These are phyloP conservation scores for Fraxinus americana DNA, from an alignment of 257 asterid genomes.

Conservation along the genomic window DNA sequence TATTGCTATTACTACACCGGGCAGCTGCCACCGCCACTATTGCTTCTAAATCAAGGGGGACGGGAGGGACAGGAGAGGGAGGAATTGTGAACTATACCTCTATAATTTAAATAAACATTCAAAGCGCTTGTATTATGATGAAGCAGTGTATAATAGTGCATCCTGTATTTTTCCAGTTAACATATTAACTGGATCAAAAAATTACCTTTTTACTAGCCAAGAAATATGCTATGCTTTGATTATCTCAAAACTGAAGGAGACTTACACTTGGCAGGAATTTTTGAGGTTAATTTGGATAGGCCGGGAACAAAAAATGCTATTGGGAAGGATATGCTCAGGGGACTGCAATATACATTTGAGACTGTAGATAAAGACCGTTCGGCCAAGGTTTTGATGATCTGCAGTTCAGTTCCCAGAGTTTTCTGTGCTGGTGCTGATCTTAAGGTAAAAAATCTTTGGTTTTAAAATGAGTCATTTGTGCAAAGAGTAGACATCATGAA, in stretches of 20 bases:
- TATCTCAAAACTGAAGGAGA: slow-evolving; percentile 13
- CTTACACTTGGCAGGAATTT: slow-evolving; percentile 57
- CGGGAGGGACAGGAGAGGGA: background rate
- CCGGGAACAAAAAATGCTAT: slow-evolving; percentile 80
- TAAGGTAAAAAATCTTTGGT: slow-evolving; percentile 51
- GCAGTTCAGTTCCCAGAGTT: slow-evolving; percentile 76
- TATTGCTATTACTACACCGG: background rate
- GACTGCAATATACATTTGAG: slow-evolving; percentile 65
- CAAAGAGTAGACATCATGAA: slow-evolving; percentile 11
- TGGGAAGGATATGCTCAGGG: slow-evolving; percentile 79
- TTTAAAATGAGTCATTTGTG: background rate
- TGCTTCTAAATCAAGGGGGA: background rate
- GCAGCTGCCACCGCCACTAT: background rate
- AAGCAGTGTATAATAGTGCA: background rate
- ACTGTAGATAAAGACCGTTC: slow-evolving; percentile 49
- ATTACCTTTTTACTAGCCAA: background rate
- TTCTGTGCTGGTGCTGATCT: slow-evolving; percentile 99
- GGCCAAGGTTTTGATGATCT: slow-evolving; percentile 71
- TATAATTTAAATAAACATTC: background rate
- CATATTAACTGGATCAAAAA: no score
- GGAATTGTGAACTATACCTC: background rate
- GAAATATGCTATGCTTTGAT: background rate
- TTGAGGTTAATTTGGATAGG: slow-evolving; percentile 82
- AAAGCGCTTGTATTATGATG: background rate
- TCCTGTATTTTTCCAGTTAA: background rate